Base-by-base conservation (phyloP, 2,329 filamentous ascomycete genomes). In the Lasiodiplodia hormozganensis region DNA sequence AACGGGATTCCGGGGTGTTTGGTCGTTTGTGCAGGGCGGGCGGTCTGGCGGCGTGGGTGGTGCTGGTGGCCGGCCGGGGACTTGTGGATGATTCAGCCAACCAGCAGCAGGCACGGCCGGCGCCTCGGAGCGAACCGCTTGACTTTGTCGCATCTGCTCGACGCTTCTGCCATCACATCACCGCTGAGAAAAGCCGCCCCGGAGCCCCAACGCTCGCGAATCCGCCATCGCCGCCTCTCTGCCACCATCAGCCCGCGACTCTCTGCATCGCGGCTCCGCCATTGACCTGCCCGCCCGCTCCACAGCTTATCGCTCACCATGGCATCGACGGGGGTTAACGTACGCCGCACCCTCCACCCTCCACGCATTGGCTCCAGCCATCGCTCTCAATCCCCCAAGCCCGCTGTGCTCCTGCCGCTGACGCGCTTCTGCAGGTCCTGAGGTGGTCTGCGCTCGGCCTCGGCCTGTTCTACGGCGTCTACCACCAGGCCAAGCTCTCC, bases 401-500 rank as follows among this genome's bases (percentile, higher is more conserved):
- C 21, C 43, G 28, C 36, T 47, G 14, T 53, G 36, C 21, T 31
- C 56, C 47, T 12, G 16, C 23, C 14, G 40, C 68, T 65, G 62
- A 65, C 54, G 34, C 52, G 21, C 69, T 71, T 65, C 36, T 40
- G 68, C 82, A 99, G 96, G 95, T 99, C 82, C 89, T 98, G 82
- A 94, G 96, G 84, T 99, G 95, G 88, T 95, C 94, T 79, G 94
- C 94, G 80, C 92, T 99, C 74, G 92, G 90, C 78, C 86, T 93
- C 78, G 96, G 96, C 81, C 85, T 98, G 80, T 90, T 97, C 85
- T 99, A 99, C 86, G 96, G 96, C 82, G 89, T 97, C 86, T 92
- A 90, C 83, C 95, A 97, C 86, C 96, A 99, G 86, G 87, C 91
- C 78, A 88, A 89, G 71, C 91, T 99, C 82, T 90, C 85, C 74